Evolutionary conservation across 768 basidiomycete genomes (phyloP).

Genomic region (Omphalotus guepiniiformis): DNA sequence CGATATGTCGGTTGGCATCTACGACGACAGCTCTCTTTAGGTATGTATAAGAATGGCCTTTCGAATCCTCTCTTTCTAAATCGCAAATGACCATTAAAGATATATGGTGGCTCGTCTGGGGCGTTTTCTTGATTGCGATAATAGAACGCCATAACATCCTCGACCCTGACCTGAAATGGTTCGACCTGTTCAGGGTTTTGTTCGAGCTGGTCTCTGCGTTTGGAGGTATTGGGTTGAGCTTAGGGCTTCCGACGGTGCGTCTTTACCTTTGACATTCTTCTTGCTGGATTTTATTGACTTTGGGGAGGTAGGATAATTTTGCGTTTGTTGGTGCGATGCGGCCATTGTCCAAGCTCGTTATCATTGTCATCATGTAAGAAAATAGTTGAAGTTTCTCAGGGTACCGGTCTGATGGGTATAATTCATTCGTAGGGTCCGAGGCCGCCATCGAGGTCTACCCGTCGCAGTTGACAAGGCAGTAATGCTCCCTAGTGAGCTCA

Average conservation of each 20-base stretch:
- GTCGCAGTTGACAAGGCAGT: constrained; percentile 61
- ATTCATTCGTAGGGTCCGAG: constrained; percentile 46
- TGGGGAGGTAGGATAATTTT: constrained; percentile 46
- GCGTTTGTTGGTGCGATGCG: constrained; percentile 60
- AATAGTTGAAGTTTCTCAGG: constrained; percentile 6
- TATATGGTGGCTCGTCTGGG: constrained; percentile 80
- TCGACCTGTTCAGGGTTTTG: constrained; percentile 51
- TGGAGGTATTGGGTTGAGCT: constrained; percentile 64
- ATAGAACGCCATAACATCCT: constrained; percentile 60
- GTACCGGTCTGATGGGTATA: background rate
- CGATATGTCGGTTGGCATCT: constrained; percentile 52
- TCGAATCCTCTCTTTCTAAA: background rate
- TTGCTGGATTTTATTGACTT: background rate
- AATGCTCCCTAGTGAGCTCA: constrained; percentile 17
- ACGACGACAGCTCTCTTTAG: constrained; percentile 55
- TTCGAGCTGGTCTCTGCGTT: constrained; percentile 69
- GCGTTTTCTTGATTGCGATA: constrained; percentile 67
- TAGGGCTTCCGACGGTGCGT: constrained; percentile 52
- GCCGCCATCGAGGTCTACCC: constrained; percentile 67
- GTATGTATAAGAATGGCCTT: constrained; percentile 24
- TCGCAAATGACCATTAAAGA: constrained; percentile 30
- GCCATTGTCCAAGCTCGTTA: constrained; percentile 66
- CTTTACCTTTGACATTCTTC: background rate
- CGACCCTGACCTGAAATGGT: constrained; percentile 56
- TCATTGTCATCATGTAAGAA: constrained; percentile 70